These are phyloP conservation scores for Saccharum spontaneum DNA, from an alignment of 176 grass and related monocot genomes.

Conservation along the genomic window DNA sequence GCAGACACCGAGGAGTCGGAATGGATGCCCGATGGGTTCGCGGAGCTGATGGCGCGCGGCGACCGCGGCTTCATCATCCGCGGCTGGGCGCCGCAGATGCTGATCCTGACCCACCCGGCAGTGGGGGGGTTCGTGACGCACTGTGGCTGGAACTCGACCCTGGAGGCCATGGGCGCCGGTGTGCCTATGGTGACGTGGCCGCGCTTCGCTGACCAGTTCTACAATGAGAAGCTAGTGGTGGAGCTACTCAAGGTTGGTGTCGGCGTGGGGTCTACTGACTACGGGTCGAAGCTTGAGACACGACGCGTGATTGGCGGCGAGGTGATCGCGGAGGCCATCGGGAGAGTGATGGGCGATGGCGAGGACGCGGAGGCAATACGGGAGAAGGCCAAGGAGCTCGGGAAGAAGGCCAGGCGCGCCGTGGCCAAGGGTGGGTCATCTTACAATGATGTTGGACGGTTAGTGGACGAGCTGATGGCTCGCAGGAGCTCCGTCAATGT, in stretches of 20 bases:
- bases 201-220: constrained; percentile 66
- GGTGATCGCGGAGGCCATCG: constrained; percentile 34
- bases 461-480: constrained; percentile 44
- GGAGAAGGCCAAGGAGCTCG: constrained; percentile 23
- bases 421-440: constrained; percentile 50
- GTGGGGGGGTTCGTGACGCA: constrained; percentile 70
- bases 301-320: constrained; percentile 37
- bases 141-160: constrained; percentile 70
- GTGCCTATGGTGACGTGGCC: constrained; percentile 89
- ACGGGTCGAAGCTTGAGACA: constrained; percentile 7
- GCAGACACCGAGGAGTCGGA: not conserved
- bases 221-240: constrained; percentile 67
- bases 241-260: constrained; percentile 49
- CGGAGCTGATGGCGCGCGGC: constrained; percentile 21
- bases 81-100: constrained; percentile 63
- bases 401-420: constrained; percentile 31
- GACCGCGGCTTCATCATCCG: constrained; percentile 43
- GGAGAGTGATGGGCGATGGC: constrained; percentile 33
- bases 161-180: constrained; percentile 51
- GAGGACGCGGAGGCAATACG: constrained; percentile 20
- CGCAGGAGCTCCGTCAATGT: not conserved
- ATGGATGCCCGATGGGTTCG: constrained; percentile 53
- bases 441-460: constrained; percentile 13
- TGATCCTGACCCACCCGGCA: constrained; percentile 47
- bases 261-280: constrained; percentile 36